Base-by-base conservation (phyloP, 805 yeast species). In the Sugiyamaella americana region DNA sequence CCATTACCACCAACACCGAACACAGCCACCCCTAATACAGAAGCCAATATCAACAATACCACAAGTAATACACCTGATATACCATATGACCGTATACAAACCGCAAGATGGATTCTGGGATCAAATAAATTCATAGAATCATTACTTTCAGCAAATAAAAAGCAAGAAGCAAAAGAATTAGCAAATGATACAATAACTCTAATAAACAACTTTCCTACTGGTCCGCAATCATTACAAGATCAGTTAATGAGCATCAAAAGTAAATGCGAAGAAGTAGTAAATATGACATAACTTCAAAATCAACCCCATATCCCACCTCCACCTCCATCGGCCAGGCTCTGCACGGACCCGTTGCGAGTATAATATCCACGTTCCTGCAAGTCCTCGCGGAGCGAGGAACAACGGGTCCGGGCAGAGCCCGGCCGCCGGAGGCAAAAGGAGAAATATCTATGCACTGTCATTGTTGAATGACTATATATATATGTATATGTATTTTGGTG, bases 151-250 rank as follows among this genome's bases (percentile, higher is more conserved):
- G 30, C 40, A 11, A 43, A 37, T 4, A 22, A 20, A 3, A 22
- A 21, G n/a, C 47, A 30, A 13, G 48, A 39, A 18, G 51, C 47
- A 4, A 34, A 42, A 17, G 19, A 19, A 21, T 36, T 21, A 6
- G 52, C 51, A n/a, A 16, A 13, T 5, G 11, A 38, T 3, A 45
- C 50, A 18, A 16, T 49, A 16, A 20, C 36, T 5, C 3, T 49
- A 2, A 23, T 47, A 10, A 41, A 47, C 3, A 34, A 19, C 5
- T 40, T 34, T 34, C 32, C 32, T 8, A 26, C 8, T 8, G 32
- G 32, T 13, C 8, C 8, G 8, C 32, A 26, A 13, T 26, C 13
- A 13, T 8, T 26, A 8, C 32, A 26, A 26, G 32, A 26, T 13
- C 32, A 26, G 32, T 26, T 26, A 13, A 8, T 13, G 8, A 13